Evolutionary conservation across 192 early-diverging fungal genomes (phyloP), one percentile per base, ranked within the genome.

Genomic region (Entomortierella chlamydospora): DNA sequence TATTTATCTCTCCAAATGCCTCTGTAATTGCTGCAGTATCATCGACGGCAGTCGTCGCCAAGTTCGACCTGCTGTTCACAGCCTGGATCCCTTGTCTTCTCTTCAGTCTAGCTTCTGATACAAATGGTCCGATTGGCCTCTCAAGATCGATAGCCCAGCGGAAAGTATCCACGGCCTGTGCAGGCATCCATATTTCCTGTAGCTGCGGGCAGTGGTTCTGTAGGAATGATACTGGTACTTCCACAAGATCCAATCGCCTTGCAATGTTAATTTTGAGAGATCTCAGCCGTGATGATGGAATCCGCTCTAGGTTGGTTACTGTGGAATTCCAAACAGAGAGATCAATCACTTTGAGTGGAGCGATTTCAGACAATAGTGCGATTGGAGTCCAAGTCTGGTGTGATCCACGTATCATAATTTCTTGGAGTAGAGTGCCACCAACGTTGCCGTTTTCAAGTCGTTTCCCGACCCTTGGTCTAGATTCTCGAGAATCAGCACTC

Each of bases 301-400:
- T 73, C 15, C 47, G 64, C n/a, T 61, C 41, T 28, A 74, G 31
- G 30, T 47, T 22, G 8, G 72, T 57, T 10, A 74, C 64, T 50
- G 61, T 22, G 0, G 51, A 52, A 31, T 74, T 67, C 72, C 72
- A 74, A 4, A 50, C 63, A 12, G 72, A 74, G 41, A 74, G 64
- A 28, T 74, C 72, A 4, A 74, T 26, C 3, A 67, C 58, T 30
- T 74, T 59, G 12, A 74, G 31, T 0, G 72, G 64, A 9, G 66
- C 47, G 30, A 74, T 67, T 29, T 61, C 31, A 20, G 61, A n/a
- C 22, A 74, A 31, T 0, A 74, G 25, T 0, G 33, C 50, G 0
- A 41, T 50, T 1, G 72, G 72, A 7, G 28, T 67, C 72, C 72
- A 74, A 22, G 22, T 39, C 2, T 8, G 2, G n/a, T 74, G 31